Evolutionary conservation across 2,329 filamentous ascomycete species (phyloP).

Genomic region (Cladosporium austrohemisphaericum): DNA sequence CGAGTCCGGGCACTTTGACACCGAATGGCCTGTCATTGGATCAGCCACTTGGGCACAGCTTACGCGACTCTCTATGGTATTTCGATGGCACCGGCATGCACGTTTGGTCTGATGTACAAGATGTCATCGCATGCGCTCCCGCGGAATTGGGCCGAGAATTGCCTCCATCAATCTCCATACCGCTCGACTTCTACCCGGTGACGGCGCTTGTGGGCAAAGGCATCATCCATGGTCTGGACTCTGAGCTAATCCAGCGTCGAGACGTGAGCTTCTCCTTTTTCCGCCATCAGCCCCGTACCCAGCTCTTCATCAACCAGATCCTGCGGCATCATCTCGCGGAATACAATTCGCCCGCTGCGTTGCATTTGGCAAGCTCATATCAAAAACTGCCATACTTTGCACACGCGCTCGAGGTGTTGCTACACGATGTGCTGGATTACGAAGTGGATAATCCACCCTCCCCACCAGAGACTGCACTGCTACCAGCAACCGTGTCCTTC

Average conservation of each 20-base stretch:
- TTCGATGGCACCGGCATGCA: slow-evolving; percentile 86
- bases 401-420: slow-evolving; percentile 84
- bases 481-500: slow-evolving; percentile 52
- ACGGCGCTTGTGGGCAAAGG: slow-evolving; percentile 85
- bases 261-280: slow-evolving; percentile 90
- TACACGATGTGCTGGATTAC: slow-evolving; percentile 91
- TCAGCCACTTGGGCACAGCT: slow-evolving; percentile 42
- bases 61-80: slow-evolving; percentile 88
- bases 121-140: slow-evolving; percentile 70
- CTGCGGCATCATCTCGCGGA: slow-evolving; percentile 73
- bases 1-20: slow-evolving; percentile 19
- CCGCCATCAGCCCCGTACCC: slow-evolving; percentile 84
- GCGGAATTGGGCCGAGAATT: slow-evolving; percentile 65
- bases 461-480: slow-evolving; percentile 45
- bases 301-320: slow-evolving; percentile 86
- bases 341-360: slow-evolving; percentile 74
- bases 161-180: slow-evolving; percentile 69
- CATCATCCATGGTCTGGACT: slow-evolving; percentile 84
- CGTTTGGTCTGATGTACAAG: slow-evolving; percentile 83
- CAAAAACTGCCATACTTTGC: slow-evolving; percentile 85
- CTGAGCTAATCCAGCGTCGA: slow-evolving; percentile 86
- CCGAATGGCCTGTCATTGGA: slow-evolving; percentile 21
- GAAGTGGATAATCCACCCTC: slow-evolving; percentile 69
- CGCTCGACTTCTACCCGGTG: slow-evolving; percentile 92
- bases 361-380: slow-evolving; percentile 79